phyloP scores from a whole-genome alignment of 2,329 filamentous ascomycete genomes.

The Lecanosticta acicola region DNA sequence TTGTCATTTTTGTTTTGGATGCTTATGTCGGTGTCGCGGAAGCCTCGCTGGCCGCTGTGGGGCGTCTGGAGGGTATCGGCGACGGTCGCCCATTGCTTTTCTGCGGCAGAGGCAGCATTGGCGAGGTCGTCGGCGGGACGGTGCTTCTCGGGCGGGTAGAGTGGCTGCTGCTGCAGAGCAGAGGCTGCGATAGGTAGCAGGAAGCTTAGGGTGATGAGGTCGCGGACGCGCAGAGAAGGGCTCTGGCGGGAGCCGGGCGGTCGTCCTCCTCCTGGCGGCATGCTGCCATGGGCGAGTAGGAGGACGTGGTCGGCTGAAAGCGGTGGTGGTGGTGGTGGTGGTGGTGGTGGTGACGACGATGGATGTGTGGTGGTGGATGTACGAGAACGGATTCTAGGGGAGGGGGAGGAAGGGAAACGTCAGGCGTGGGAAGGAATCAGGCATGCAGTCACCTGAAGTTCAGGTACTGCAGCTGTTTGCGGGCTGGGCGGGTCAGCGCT shows the following conservation, averaged over 20 bases:
- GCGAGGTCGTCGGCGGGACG: slow-evolving; percentile 18
- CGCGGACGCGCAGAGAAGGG: slow-evolving; percentile 24
- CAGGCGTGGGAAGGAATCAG: not conserved
- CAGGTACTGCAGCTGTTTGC: no score
- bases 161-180: slow-evolving; percentile 37
- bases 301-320: slow-evolving; percentile 1
- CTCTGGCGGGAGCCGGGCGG: slow-evolving; percentile 23
- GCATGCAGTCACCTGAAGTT: not conserved
- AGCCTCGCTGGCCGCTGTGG: slow-evolving; percentile 24
- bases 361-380: no score
- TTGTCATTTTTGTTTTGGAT: slow-evolving; percentile 19
- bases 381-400: no score
- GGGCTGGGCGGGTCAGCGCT: not conserved
- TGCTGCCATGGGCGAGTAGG: slow-evolving; percentile 24
- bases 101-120: slow-evolving; percentile 16
- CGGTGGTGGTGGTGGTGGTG: not conserved
- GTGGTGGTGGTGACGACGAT: no score
- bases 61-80: slow-evolving; percentile 26
- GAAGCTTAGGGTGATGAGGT: slow-evolving; percentile 28
- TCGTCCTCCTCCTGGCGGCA: slow-evolving; percentile 28
- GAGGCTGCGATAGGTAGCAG: slow-evolving; percentile 29
- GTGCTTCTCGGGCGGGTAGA: slow-evolving; percentile 9
- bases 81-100: slow-evolving; percentile 15
- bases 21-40: slow-evolving; percentile 22
- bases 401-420: no score